Percentiles rank a stretch among this genome's conserved stretches.
Conservation (phyloP, 345 rosid species). For the Reutealis trisperma region DNA sequence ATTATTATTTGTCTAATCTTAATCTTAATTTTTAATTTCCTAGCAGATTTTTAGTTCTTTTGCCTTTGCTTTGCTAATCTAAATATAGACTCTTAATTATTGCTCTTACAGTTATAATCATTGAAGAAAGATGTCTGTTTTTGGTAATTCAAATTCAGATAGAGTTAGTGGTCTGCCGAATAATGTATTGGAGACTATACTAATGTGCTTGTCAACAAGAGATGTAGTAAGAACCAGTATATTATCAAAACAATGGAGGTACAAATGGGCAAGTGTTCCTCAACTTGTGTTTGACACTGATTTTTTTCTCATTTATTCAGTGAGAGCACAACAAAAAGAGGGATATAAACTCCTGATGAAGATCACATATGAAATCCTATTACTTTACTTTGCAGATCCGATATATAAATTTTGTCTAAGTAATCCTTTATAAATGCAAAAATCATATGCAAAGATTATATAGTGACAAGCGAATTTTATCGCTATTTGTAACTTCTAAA, state of each 20-base stretch:
- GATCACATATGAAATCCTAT: neutral
- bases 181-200: neutral
- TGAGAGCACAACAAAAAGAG: neutral
- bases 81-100: too few relatives aligned
- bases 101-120: too few relatives aligned
- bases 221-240: slow-evolving; percentile 15
- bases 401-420: neutral
- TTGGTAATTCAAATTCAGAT: neutral
- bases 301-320: neutral
- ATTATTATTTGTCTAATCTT: too few relatives aligned
- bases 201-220: neutral
- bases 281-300: slow-evolving; percentile 2
- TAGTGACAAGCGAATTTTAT: too few relatives aligned
- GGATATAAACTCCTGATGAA: neutral
- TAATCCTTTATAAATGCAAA: neutral
- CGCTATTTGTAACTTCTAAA: too few relatives aligned
- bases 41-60: too few relatives aligned
- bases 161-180: slow-evolving; percentile 1
- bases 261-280: slow-evolving; percentile 11
- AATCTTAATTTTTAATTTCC: too few relatives aligned
- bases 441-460: neutral
- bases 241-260: slow-evolving; percentile 11
- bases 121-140: too few relatives aligned
- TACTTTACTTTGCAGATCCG: neutral
- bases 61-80: too few relatives aligned